Base-by-base conservation (phyloP, 768 basidiomycete genomes). In the Psilocybe azurescens region DNA sequence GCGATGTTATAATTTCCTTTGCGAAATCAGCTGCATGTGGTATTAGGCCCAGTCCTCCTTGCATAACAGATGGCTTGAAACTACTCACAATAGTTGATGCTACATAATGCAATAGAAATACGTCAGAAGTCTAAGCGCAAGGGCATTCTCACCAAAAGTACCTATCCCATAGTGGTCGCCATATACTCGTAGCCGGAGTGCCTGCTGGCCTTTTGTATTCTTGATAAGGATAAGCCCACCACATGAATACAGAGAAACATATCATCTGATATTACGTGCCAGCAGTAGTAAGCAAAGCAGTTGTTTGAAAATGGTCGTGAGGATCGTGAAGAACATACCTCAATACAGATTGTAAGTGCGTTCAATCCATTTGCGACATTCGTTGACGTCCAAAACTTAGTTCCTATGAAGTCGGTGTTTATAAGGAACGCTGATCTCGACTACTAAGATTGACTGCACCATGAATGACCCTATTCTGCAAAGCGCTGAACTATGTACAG, bases 311-410 rank as follows among this genome's bases (percentile, higher is more conserved):
- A 24, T 24, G 24, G 24, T 24, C 24, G 24, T 24, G 24, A 24
- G 24, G 24, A 9, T 18, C 14, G 3, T 39, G 6, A 48, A 24
- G 10, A 18, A 46, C 39, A 56, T 20, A 91, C 93, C 83, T 97
- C 95, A 48, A 96, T 86, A 65, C 91, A 93, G 29, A 88, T 93
- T 8, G 90, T 78, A 2, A 97, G 81, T 0, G 95, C 93, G 65
- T 88, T 91, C 29, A 97, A 75, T 1, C 95, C 95, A 62, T 97
- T 84, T 0, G 93, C 85, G 54, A 97, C 86, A 69, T 97, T 97
- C 3, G 89, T 88, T 38, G 80, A 75, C 2, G 94, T 93, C 94
- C 95, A 96, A 70, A 88, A 94, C 60, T 84, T 48, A 0, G 93
- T 94, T 18, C 76, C 93, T 86, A 68, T 61, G 56, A 5, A 58